Evolutionary conservation across 306 rosid genomes (phyloP), one percentile per base, ranked within the genome.

Genomic region (Trifolium repens): DNA sequence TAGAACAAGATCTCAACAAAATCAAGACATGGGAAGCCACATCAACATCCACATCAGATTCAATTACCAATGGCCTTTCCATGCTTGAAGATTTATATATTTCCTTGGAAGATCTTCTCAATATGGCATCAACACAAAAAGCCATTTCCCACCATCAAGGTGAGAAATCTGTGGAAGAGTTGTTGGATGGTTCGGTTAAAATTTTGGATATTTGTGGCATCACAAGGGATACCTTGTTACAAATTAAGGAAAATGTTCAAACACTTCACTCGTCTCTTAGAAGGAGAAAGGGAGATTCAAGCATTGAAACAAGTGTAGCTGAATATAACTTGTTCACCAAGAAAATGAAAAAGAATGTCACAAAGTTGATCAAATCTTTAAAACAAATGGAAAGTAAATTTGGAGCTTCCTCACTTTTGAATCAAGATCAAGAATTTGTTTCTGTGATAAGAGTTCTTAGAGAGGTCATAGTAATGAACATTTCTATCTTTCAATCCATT

Each of bases 141-240:
- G 79, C 76, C 2, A 71, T 87, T 39, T 79, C 90, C 19, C 81
- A 64, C 9, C 69, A 77, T 42, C 83, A 76, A 74, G 76, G 67
- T 34, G 84, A 84, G 70, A 62, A 77, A 55, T 55, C 4, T 17
- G 43, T 87, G 49, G 92, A 91, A 15, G 89, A 88, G 52, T 17
- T 93, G 44, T 52, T 88, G 61, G 97, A 93, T 69, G 90, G 81
- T 24, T 58, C 35, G 0, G 16, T 24, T n/a, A 58, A 58, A 27
- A 0, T 93, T 61, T 65, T 91, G 82, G 94, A 93, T 67, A 59
- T 84, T 0, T 89, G 90, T 78, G 89, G 96, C 63, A 79, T 81
- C 22, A 65, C 89, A 35, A 88, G 89, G 70, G 93, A 91, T 14
- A 58, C 72, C 13, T 12, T 82, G 73, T 72, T 69, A 55, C 87